phyloP scores from a whole-genome alignment of 768 basidiomycete species.

The Xerocomellus chrysenteron region DNA sequence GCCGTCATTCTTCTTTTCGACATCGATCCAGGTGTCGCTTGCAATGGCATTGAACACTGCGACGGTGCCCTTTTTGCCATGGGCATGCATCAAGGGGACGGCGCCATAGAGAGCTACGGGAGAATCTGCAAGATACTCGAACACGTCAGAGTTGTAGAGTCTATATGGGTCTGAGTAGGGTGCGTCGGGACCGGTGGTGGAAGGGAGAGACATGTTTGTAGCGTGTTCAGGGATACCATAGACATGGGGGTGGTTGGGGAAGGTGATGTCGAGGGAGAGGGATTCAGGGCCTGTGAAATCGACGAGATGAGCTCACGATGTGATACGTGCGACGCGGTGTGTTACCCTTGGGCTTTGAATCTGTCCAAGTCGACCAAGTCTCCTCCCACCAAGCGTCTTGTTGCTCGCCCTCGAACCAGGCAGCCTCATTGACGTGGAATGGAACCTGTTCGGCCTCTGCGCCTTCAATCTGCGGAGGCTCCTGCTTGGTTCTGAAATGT shows the following conservation, averaged over 20 bases:
- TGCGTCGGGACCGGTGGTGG: slow-evolving; percentile 77
- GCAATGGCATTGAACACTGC: slow-evolving; percentile 84
- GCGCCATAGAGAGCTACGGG: slow-evolving; percentile 85
- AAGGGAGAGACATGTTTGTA: slow-evolving; percentile 82
- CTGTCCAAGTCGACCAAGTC: slow-evolving; percentile 81
- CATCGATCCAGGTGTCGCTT: slow-evolving; percentile 95
- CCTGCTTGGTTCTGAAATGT: slow-evolving; percentile 77
- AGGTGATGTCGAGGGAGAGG: slow-evolving; percentile 86
- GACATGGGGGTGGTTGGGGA: slow-evolving; percentile 87
- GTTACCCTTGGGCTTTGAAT: slow-evolving; percentile 92
- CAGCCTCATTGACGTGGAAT: slow-evolving; percentile 49
- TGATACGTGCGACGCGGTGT: neutral
- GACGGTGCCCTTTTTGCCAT: slow-evolving; percentile 82
- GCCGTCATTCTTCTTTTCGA: slow-evolving; percentile 56
- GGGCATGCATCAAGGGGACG: slow-evolving; percentile 92
- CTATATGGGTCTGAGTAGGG: slow-evolving; percentile 90
- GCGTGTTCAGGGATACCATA: slow-evolving; percentile 98
- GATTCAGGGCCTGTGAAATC: slow-evolving; percentile 85
- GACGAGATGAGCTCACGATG: slow-evolving; percentile 1
- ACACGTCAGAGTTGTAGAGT: slow-evolving; percentile 93
- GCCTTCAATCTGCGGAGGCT: slow-evolving; percentile 39
- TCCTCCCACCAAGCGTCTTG: slow-evolving; percentile 93
- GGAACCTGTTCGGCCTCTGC: slow-evolving; percentile 51
- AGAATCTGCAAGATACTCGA: slow-evolving; percentile 87
- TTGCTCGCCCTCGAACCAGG: slow-evolving; percentile 88